phyloP scores from a whole-genome alignment of 1,284 basidiomycete genomes.

The Trametes pubescens region DNA sequence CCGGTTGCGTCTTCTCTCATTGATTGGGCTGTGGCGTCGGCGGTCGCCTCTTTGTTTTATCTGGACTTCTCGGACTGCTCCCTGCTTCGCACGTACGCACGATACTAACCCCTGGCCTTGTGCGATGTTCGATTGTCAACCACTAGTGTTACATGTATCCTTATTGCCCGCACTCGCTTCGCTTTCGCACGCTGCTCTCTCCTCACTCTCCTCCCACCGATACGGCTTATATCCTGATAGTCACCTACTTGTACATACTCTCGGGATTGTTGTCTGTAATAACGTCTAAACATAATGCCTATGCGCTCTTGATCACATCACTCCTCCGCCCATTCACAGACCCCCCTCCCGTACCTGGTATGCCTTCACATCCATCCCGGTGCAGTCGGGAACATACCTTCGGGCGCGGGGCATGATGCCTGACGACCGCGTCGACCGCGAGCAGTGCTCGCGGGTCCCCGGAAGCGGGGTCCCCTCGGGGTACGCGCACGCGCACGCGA shows the following conservation, averaged over 20 bases:
- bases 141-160: conserved; percentile 18
- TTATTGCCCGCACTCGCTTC: conserved; percentile 18
- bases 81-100: neutral
- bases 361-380: neutral
- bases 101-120: neutral
- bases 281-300: conserved; percentile 14
- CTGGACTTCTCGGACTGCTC: conserved; percentile 2
- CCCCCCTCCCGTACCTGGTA: neutral
- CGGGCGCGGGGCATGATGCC: neutral
- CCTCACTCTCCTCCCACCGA: neutral
- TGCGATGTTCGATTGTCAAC: neutral
- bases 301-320: neutral
- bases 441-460: too few relatives aligned
- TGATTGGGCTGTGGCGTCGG: neutral
- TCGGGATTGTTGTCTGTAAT: conserved; percentile 12
- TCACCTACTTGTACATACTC: conserved; percentile 17
- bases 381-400: neutral
- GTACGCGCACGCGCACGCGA: neutral
- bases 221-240: conserved; percentile 12
- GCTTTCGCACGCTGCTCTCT: conserved; percentile 18
- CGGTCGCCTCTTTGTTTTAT: neutral
- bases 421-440: neutral
- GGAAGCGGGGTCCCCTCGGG: neutral
- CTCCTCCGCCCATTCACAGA: neutral
- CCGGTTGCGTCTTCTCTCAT: neutral